These are phyloP conservation scores for Fusarium sp. DNA, from an alignment of 2,329 filamentous ascomycete genomes.

Conservation along the genomic window DNA sequence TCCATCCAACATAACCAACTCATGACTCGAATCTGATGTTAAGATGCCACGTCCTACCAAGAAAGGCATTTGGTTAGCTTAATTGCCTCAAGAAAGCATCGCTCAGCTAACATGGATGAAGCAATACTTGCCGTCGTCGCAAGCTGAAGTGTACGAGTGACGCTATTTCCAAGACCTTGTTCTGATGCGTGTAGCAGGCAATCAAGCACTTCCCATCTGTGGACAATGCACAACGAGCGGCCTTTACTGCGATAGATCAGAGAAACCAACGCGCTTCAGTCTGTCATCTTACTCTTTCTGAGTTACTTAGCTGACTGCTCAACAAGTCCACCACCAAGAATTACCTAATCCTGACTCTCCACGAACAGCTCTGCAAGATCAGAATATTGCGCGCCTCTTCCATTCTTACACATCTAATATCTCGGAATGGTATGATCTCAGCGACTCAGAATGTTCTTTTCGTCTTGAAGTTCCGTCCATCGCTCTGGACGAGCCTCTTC, in stretches of 20 bases:
- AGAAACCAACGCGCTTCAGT: conserved; percentile 30
- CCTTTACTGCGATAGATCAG: conserved; percentile 49
- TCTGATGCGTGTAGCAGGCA: conserved; percentile 40
- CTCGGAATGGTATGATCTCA: conserved; percentile 60
- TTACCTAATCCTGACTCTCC: conserved; percentile 34
- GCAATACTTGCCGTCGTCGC: conserved; percentile 51
- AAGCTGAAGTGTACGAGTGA: conserved; percentile 48
- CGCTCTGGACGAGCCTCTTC: conserved; percentile 52
- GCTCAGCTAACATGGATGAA: conserved; percentile 3
- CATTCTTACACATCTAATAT: conserved; percentile 52
- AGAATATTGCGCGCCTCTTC: conserved; percentile 50
- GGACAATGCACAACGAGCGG: conserved; percentile 44
- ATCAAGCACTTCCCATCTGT: conserved; percentile 47
- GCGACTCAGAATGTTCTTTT: conserved; percentile 51
- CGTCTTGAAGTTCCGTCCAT: conserved; percentile 47
- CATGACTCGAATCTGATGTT: too few species aligned
- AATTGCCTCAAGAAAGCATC: fast-evolving
- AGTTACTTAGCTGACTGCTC: not conserved
- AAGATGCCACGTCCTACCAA: conserved; percentile 38
- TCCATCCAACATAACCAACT: not conserved
- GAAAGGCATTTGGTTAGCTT: conserved; percentile 33
- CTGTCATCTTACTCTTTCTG: too few species aligned
- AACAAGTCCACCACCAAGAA: conserved; percentile 10
- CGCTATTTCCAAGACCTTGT: not conserved
- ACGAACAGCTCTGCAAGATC: conserved; percentile 43